Conservation (phyloP, 78 protist species). For the Guillardia theta region DNA sequence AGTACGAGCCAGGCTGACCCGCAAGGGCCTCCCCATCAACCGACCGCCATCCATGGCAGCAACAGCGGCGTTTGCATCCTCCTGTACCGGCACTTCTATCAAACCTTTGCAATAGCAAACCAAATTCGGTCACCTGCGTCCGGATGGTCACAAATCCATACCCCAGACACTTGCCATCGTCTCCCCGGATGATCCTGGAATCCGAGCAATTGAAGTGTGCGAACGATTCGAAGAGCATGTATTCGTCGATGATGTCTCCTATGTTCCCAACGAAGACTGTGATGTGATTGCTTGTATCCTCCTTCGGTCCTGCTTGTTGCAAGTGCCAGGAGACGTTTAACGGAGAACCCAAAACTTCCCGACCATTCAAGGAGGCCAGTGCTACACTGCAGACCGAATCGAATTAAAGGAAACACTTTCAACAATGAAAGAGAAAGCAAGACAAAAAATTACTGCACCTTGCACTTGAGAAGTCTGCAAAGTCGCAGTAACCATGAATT, state of each 20-base stretch:
- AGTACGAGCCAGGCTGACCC: neutral
- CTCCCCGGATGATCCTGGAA: neutral
- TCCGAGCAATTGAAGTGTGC: constrained; percentile 1
- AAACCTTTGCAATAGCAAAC: no score
- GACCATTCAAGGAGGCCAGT: constrained; percentile 10
- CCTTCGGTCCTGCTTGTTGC: neutral
- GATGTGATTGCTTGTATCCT: neutral
- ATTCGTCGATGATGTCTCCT: neutral
- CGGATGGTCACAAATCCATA: constrained; percentile 17
- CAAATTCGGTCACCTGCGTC: no score
- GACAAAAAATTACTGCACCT: neutral
- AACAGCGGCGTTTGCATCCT: neutral
- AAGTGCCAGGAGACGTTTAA: neutral
- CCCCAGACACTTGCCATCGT: constrained; percentile 1
- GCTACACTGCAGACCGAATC: neutral
- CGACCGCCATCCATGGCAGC: neutral
- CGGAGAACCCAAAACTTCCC: neutral
- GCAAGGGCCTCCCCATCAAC: neutral
- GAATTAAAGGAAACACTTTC: neutral
- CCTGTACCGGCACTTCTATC: no score
- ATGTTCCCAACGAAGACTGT: neutral
- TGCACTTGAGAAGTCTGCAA: neutral
- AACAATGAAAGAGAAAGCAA: neutral
- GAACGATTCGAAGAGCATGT: neutral
- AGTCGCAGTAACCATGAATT: constrained; percentile 16